Evolutionary conservation across 257 asterid genomes (phyloP).

Genomic region (Salvia hispanica): DNA sequence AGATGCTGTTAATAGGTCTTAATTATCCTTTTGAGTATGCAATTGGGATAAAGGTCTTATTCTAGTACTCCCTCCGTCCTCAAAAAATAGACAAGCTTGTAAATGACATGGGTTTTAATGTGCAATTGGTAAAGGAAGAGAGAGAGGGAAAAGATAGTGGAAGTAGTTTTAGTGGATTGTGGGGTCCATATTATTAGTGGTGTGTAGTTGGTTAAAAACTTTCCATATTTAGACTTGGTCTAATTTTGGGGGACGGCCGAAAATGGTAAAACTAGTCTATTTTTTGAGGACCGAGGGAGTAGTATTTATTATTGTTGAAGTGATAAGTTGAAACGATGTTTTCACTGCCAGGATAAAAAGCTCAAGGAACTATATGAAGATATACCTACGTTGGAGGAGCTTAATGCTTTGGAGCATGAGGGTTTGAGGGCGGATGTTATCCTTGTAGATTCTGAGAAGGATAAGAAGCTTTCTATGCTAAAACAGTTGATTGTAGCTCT

Average conservation of each 20-base stretch:
- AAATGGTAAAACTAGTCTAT: too few relatives aligned
- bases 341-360: slow-evolving; percentile 70
- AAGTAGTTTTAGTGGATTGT: too few relatives aligned
- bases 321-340: slow-evolving; percentile 23
- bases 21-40: slow-evolving; percentile 4
- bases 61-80: too few relatives aligned
- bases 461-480: slow-evolving; percentile 85
- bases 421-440: slow-evolving; percentile 82
- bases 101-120: too few relatives aligned
- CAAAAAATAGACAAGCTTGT: too few relatives aligned
- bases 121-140: too few relatives aligned
- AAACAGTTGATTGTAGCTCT: slow-evolving; percentile 80
- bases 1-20: slow-evolving; percentile 5
- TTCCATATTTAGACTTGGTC: too few relatives aligned
- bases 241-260: too few relatives aligned
- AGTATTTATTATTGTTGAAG: neutral
- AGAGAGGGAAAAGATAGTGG: too few relatives aligned
- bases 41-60: slow-evolving; percentile 6
- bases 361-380: slow-evolving; percentile 82
- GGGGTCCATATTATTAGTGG: too few relatives aligned
- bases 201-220: too few relatives aligned
- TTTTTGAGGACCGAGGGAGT: too few relatives aligned
- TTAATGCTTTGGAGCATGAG: slow-evolving; percentile 75
- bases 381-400: slow-evolving; percentile 87
- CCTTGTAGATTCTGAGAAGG: slow-evolving; percentile 85